Percentiles rank a stretch among this genome's conserved stretches.
These are phyloP conservation scores for Syzygium jambos DNA, from an alignment of 345 rosid genomes.

Conservation along the genomic window DNA sequence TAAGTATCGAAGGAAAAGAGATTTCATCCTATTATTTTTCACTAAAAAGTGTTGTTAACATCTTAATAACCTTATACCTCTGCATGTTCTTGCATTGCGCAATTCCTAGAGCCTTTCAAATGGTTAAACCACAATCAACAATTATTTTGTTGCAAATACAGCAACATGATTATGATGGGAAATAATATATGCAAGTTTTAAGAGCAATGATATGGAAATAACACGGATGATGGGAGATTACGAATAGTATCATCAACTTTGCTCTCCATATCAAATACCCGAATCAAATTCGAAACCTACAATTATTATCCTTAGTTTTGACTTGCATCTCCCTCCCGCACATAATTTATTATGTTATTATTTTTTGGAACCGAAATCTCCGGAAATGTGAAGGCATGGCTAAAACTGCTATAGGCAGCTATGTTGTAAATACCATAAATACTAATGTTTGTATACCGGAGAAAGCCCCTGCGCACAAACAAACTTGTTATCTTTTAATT, in stretches of 20 bases:
- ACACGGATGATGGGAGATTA: neutral
- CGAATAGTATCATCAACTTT: neutral
- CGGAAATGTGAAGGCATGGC: too few relatives aligned
- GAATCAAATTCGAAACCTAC: neutral
- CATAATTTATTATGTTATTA: too few relatives aligned
- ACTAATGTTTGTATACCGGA: too few relatives aligned
- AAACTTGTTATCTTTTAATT: too few relatives aligned
- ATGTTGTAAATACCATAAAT: too few relatives aligned
- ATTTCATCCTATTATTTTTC: neutral
- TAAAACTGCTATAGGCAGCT: too few relatives aligned
- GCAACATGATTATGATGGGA: neutral
- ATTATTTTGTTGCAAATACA: neutral
- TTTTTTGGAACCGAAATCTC: too few relatives aligned
- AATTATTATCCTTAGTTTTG: neutral
- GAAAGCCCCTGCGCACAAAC: too few relatives aligned
- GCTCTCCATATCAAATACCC: neutral
- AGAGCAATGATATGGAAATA: neutral
- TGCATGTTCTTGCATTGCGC: neutral
- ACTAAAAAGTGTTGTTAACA: neutral
- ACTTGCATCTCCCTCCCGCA: neutral
- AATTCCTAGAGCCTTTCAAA: neutral
- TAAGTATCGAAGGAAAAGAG: neutral
- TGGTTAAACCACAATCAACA: neutral
- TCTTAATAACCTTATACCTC: neutral
- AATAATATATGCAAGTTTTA: neutral